Evolutionary conservation across 805 yeast species (phyloP).

Genomic region (Suhomyces sp.): DNA sequence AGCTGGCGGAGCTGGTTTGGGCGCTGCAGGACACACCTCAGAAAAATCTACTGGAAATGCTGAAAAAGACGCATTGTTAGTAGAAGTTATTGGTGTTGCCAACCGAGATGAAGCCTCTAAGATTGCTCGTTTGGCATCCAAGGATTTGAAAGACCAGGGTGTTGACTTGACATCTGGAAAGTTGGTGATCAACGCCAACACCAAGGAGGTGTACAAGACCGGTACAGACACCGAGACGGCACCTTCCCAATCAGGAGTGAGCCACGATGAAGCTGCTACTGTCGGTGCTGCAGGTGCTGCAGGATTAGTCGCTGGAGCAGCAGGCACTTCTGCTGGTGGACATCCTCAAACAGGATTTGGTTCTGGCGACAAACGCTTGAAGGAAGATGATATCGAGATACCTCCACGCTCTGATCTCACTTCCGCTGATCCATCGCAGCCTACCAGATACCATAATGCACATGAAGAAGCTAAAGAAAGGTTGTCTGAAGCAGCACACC

Average conservation of each 20-base stretch:
- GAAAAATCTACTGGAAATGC: neutral
- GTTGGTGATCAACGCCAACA: constrained; percentile 32
- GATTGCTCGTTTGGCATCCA: constrained; percentile 31
- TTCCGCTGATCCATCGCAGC: constrained; percentile 3
- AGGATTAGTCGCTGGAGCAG: constrained; percentile 1
- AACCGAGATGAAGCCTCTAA: constrained; percentile 28
- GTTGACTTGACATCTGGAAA: constrained; percentile 33
- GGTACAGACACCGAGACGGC: constrained; percentile 4
- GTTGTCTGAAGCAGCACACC: constrained; percentile 1
- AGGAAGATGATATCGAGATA: neutral
- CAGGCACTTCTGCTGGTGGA: neutral
- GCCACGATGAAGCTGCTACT: neutral
- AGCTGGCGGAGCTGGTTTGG: constrained; percentile 9
- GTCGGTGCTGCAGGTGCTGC: constrained; percentile 5
- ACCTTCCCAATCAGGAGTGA: neutral
- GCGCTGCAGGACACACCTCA: neutral
- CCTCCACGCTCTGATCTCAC: constrained; percentile 4
- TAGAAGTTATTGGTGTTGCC: constrained; percentile 36
- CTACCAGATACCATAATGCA: constrained; percentile 4
- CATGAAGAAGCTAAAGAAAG: constrained; percentile 6
- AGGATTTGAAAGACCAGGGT: constrained; percentile 28
- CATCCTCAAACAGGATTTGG: constrained; percentile 1
- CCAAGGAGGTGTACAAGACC: constrained; percentile 30
- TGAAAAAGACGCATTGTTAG: constrained; percentile 12
- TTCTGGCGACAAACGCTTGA: neutral